Conservation (phyloP, 306 rosid genomes). For the Luffa aegyptiaca region DNA sequence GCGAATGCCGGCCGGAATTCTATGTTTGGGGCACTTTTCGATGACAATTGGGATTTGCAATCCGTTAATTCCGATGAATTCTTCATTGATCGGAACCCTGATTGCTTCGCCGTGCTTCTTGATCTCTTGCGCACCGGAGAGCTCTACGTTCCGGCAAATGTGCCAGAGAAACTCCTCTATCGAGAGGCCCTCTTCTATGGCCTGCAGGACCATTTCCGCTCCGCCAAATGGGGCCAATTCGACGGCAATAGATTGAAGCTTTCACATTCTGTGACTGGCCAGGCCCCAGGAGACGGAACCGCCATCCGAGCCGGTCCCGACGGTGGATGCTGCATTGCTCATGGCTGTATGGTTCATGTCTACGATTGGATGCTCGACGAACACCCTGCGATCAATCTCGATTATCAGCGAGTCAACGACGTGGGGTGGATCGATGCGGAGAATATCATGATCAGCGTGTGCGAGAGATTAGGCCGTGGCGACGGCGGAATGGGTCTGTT, state of each 20-base stretch:
- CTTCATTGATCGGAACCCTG: slow-evolving; percentile 86
- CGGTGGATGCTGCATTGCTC: slow-evolving; percentile 91
- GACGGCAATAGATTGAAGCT: slow-evolving; percentile 63
- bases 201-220: slow-evolving; percentile 65
- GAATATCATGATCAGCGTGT: slow-evolving; percentile 55
- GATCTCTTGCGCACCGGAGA: slow-evolving; percentile 77
- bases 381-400: slow-evolving; percentile 63
- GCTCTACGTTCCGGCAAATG: slow-evolving; percentile 35
- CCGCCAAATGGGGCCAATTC: slow-evolving; percentile 72
- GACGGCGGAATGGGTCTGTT: slow-evolving; percentile 89
- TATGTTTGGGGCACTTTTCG: slow-evolving; percentile 77
- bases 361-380: slow-evolving; percentile 92
- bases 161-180: slow-evolving; percentile 65
- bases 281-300: slow-evolving; percentile 93
- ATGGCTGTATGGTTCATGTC: slow-evolving; percentile 83
- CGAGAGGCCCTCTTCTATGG: slow-evolving; percentile 79
- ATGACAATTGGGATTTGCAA: slow-evolving; percentile 60
- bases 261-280: slow-evolving; percentile 44
- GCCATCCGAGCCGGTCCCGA: slow-evolving; percentile 88
- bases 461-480: slow-evolving; percentile 63
- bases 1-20: slow-evolving; percentile 90
- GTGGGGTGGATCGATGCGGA: slow-evolving; percentile 76
- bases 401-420: slow-evolving; percentile 73
- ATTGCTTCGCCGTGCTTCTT: slow-evolving; percentile 71
- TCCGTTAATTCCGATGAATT: slow-evolving; percentile 20